These are phyloP conservation scores for Aspergillus transmontanensis DNA, from an alignment of 2,329 filamentous ascomycete species.

Conservation along the genomic window DNA sequence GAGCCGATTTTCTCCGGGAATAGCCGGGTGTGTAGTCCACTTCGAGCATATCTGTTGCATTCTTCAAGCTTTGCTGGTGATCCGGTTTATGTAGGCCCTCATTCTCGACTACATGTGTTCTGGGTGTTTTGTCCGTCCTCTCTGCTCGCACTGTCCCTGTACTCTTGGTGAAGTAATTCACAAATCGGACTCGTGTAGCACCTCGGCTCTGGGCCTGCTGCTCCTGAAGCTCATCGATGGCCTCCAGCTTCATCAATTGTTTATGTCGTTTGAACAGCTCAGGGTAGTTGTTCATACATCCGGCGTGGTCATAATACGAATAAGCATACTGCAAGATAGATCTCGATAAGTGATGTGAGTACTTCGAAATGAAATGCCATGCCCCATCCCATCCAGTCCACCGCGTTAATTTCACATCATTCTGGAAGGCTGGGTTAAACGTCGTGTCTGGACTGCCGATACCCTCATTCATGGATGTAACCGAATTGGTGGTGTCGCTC, in stretches of 20 bases:
- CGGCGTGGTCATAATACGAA: slow-evolving; percentile 14
- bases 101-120: too few relatives aligned
- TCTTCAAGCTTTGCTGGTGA: too few relatives aligned
- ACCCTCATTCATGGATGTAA: background rate
- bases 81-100: background rate
- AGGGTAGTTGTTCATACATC: slow-evolving; percentile 74
- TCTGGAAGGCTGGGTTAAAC: slow-evolving; percentile 10
- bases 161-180: slow-evolving; percentile 77
- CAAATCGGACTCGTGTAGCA: slow-evolving; percentile 45
- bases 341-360: slow-evolving; percentile 7
- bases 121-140: background rate
- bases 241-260: slow-evolving; percentile 68
- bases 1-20: background rate
- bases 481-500: background rate
- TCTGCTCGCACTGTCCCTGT: background rate
- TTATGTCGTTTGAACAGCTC: slow-evolving; percentile 71
- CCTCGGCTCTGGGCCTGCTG: slow-evolving; percentile 54
- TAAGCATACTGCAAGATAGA: slow-evolving; percentile 5
- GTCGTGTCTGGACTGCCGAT: background rate
- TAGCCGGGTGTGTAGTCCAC: background rate
- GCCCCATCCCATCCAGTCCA: slow-evolving; percentile 12
- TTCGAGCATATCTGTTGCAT: background rate
- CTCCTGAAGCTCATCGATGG: slow-evolving; percentile 29
- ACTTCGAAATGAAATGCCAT: slow-evolving; percentile 13
- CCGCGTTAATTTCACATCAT: slow-evolving; percentile 6